Evolutionary conservation across 2,329 filamentous ascomycete genomes (phyloP), one percentile per base, ranked within the genome.

Genomic region (Aspergillus sp.): DNA sequence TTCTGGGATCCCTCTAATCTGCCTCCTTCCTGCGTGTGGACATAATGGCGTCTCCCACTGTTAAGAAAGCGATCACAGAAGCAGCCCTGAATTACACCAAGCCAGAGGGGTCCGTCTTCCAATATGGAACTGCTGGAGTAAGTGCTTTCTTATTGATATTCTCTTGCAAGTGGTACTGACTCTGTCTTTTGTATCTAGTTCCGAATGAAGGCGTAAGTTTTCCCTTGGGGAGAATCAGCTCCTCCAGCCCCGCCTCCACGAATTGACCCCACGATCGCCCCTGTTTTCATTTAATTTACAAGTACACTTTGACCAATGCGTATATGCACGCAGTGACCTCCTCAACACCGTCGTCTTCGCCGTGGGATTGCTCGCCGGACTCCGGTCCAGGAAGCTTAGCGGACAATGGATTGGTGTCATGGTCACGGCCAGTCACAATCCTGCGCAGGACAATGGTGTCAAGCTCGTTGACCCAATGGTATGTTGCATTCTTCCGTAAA

Each of bases 401-500:
- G 86, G 90, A 55, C 88, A 94, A 74, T 86, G 88, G 60, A 95
- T 98, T 63, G 93, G 93, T 63, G 85, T 98, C 58, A 95, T 95
- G 90, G 87, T 95, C 68, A 95, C 90, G 38, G 90, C 90, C 53
- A 94, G 88, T 63, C 90, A 95, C 77, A 95, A 95, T 72, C 88
- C 88, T 15, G 85, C 90, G 30, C 79, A 82, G 59, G 90, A 95
- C 72, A 95, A 95, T 69, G 90, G 90, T 45, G 86, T 95, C 68
- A 95, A 95, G 79, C 82, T 98, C 58, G 89, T 98, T 54, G 93
- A 98, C 69, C 93, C 93, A 10, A 86, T 95, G 84, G 81, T 83
- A 49, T 56, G 63, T 60, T 25, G 17, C 25, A 15, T 19, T 37
- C 32, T 44, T 38, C 39, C 23, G 25, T 30, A 30, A 30, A 30